Evolutionary conservation across 2,329 filamentous ascomycete species (phyloP).

Genomic region (Orbilia javanica): DNA sequence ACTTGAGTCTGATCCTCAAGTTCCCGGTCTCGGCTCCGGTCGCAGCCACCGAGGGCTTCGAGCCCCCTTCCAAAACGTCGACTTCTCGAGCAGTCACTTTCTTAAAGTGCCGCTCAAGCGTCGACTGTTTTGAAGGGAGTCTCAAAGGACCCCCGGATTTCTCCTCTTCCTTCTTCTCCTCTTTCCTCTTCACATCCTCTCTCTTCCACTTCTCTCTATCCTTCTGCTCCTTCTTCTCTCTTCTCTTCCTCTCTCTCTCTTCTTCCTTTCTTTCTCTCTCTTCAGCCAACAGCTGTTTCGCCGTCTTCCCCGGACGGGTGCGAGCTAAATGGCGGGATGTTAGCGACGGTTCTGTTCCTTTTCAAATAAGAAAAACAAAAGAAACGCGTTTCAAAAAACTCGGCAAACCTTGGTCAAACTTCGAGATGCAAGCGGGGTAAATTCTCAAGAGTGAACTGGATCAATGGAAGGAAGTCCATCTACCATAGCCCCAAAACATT

Average conservation of each 20-base stretch:
- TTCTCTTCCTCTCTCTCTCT: conserved; percentile 6
- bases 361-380: neutral
- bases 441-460: neutral
- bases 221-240: conserved; percentile 12
- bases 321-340: neutral
- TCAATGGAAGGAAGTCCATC: neutral
- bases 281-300: conserved; percentile 4
- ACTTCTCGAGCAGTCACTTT: conserved; percentile 29
- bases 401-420: neutral
- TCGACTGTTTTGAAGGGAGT: conserved; percentile 37
- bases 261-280: neutral
- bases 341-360: neutral
- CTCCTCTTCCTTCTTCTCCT: conserved; percentile 16
- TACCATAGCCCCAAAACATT: neutral
- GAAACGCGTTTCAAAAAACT: conserved; percentile 1
- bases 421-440: neutral
- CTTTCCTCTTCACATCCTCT: conserved; percentile 17
- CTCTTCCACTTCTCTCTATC: conserved; percentile 8
- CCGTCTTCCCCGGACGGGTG: conserved; percentile 17
- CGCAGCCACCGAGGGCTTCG: neutral
- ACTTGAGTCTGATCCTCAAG: conserved; percentile 29
- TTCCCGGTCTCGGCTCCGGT: conserved; percentile 18
- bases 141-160: conserved; percentile 2
- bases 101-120: conserved; percentile 36
- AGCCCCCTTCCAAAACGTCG: conserved; percentile 8